Evolutionary conservation across 257 asterid species (phyloP), one percentile per base, ranked within the genome.

Genomic region (Salvia miltiorrhiza): DNA sequence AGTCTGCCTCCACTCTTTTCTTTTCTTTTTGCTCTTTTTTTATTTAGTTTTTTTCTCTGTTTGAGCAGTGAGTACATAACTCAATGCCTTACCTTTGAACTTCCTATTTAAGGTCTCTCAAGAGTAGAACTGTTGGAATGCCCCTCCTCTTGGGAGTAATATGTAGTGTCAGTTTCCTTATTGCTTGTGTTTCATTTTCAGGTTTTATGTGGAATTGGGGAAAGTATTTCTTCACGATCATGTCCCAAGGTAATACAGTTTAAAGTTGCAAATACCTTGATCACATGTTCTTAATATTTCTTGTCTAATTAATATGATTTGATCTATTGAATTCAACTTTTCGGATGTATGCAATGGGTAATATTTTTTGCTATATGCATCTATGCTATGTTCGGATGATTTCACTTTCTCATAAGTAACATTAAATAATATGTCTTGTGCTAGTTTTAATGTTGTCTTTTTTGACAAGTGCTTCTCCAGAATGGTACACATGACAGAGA

Each of bases 191-290:
- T 60, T 65, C 72, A 59, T 78, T 72, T 76, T 61, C 82, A 93
- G 98, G 98, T 93, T 67, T 77, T 93, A 53, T 94, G 79, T 70
- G 94, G 96, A 78, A 83, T 87, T 65, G 97, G 98, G 66, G 96
- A 93, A 81, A 73, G 80, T 65, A 88, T 93, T 73, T 82, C 92
- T 60, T 80, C 88, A 5, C 85, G 90, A 69, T 71, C 94, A 48
- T 93, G 98, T 60, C 87, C 94, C 76, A 90, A 93, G 96, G 98
- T 90, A 81, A 70, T 73, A 14, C 52, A 63, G 44, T 19, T 24
- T 45, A 48, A n/a, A 6, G 35, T 54, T 56, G 69, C 57, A 19
- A 37, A n/a, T 70, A 52, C 49, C 41, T 64, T 19, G 26, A 62
- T 71, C 77, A n/a, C 40, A 58, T 40, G 7, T 57, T 62, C 28